Percentiles rank a stretch among this genome's conserved stretches.
These are phyloP conservation scores for Scutellaria minor DNA, from an alignment of 257 asterid species.

Conservation along the genomic window DNA sequence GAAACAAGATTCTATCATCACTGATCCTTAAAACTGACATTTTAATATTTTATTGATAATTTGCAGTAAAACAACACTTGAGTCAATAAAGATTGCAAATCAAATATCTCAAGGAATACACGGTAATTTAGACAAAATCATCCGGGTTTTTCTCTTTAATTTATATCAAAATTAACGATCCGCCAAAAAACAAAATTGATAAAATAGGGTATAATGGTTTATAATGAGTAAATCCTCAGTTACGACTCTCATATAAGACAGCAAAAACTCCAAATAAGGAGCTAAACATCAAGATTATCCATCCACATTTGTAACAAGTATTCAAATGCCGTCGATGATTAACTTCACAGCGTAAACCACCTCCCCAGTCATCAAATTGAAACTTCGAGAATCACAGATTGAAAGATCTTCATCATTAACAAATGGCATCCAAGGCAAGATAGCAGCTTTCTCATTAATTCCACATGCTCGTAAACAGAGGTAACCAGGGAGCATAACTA, in stretches of 20 bases:
- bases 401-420: no score
- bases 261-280: conserved; percentile 34
- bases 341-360: conserved; percentile 15
- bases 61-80: neutral
- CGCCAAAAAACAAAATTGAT: conserved; percentile 22
- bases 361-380: conserved; percentile 18
- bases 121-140: conserved; percentile 14
- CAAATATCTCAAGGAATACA: neutral
- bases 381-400: conserved; percentile 5
- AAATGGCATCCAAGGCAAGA: neutral
- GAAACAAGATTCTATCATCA: neutral
- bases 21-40: neutral
- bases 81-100: neutral
- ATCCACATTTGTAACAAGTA: conserved; percentile 21
- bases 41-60: neutral
- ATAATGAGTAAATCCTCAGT: conserved; percentile 28
- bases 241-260: conserved; percentile 27
- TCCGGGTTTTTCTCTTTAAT: neutral
- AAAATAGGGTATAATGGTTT: neutral
- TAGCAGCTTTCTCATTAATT: conserved; percentile 22
- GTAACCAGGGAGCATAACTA: conserved; percentile 23
- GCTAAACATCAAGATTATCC: conserved; percentile 14
- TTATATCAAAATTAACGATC: conserved; percentile 22
- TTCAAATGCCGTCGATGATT: conserved; percentile 1
- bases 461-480: conserved; percentile 28